Percentiles rank a stretch among this genome's conserved stretches.
phyloP scores from a whole-genome alignment of 768 basidiomycete genomes.

The Calvatia gigantea region DNA sequence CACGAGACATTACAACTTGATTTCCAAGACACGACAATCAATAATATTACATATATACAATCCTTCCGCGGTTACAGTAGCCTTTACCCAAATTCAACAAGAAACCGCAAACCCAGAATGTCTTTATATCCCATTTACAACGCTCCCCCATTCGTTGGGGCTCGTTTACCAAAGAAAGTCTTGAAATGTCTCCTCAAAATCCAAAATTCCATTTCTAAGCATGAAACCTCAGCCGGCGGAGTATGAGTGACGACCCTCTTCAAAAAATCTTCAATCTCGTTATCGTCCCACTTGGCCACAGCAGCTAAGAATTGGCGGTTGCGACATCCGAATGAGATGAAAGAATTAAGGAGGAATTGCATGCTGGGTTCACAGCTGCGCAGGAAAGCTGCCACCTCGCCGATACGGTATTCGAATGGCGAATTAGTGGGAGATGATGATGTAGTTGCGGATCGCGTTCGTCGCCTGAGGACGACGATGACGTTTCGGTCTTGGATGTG shows the following conservation, averaged over 20 bases:
- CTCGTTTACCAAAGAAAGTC: too few relatives aligned
- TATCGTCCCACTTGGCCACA: neutral
- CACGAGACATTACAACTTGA: too few relatives aligned
- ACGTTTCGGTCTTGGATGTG: too few relatives aligned
- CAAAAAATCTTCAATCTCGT: constrained; percentile 8
- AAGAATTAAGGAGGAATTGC: neutral
- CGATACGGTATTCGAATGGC: neutral
- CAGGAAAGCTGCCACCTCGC: constrained; percentile 4
- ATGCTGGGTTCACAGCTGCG: constrained; percentile 3
- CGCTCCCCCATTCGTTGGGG: too few relatives aligned
- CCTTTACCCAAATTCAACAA: too few relatives aligned
- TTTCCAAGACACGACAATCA: too few relatives aligned
- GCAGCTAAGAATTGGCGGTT: constrained; percentile 3
- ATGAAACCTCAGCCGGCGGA: neutral
- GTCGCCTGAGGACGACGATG: too few relatives aligned
- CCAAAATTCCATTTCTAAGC: neutral
- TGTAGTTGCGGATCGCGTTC: too few relatives aligned
- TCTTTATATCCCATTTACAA: too few relatives aligned
- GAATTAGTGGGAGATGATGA: neutral
- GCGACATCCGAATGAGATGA: constrained; percentile 9
- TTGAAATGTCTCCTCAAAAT: constrained; percentile 2
- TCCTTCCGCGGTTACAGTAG: too few relatives aligned
- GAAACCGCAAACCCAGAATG: too few relatives aligned
- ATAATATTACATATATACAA: too few relatives aligned
- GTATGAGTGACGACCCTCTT: neutral